Percentiles rank a stretch among this genome's conserved stretches.
These are phyloP conservation scores for Leptoxyphium fumago DNA, from an alignment of 2,329 filamentous ascomycete species.

Conservation along the genomic window DNA sequence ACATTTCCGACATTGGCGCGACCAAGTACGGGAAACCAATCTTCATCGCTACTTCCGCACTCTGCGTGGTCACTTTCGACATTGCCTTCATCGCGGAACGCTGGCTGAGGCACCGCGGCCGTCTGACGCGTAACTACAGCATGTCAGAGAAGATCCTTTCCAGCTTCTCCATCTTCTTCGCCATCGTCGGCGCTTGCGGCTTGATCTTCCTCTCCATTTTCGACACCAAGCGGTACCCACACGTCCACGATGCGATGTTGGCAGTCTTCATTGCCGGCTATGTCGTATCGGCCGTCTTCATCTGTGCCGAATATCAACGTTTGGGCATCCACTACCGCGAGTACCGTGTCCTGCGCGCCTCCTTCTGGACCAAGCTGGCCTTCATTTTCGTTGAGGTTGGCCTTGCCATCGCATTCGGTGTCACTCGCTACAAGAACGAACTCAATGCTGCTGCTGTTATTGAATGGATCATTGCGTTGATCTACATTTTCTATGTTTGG, in stretches of 20 bases:
- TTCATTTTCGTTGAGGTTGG: constrained; percentile 71
- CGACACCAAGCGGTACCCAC: constrained; percentile 56
- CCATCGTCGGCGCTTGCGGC: constrained; percentile 61
- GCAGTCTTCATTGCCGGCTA: constrained; percentile 76
- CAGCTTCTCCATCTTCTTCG: constrained; percentile 48
- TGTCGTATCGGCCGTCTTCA: constrained; percentile 69
- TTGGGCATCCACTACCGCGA: constrained; percentile 68
- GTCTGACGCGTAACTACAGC: constrained; percentile 60
- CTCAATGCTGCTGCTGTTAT: constrained; percentile 60
- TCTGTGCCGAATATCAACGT: constrained; percentile 80
- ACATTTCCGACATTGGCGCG: constrained; percentile 41
- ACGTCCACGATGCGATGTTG: constrained; percentile 62
- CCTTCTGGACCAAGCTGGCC: constrained; percentile 73
- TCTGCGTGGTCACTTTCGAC: constrained; percentile 70
- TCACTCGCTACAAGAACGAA: constrained; percentile 31
- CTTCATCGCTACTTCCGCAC: constrained; percentile 56
- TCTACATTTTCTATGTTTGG: constrained; percentile 79
- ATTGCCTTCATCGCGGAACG: constrained; percentile 67
- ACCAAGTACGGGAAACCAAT: constrained; percentile 51
- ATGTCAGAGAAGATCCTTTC: constrained; percentile 48
- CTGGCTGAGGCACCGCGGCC: constrained; percentile 68
- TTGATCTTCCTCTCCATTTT: constrained; percentile 75
- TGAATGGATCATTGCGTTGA: constrained; percentile 65
- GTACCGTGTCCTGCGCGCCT: constrained; percentile 56
- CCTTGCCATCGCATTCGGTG: constrained; percentile 56